phyloP scores from a whole-genome alignment of 1,284 basidiomycete species.

The Schizophyllum commune region DNA sequence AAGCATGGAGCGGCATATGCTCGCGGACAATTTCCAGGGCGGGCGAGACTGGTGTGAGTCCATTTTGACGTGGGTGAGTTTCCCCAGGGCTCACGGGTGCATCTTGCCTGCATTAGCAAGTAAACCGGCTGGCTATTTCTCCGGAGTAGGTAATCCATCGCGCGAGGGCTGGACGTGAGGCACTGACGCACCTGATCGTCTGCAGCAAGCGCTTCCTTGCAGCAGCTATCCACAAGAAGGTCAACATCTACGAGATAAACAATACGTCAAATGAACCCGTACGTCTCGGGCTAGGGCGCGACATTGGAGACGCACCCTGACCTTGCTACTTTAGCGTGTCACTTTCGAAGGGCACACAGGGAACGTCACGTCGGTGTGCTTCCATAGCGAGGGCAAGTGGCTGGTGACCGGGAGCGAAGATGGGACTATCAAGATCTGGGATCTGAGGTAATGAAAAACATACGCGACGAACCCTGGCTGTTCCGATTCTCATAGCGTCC shows the following conservation, averaged over 20 bases:
- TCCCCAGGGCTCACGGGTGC: conserved; percentile 1
- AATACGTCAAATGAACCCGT: conserved; percentile 74
- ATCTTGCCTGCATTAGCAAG: conserved; percentile 58
- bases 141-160: conserved; percentile 60
- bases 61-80: conserved; percentile 9
- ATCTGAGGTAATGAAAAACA: conserved; percentile 65
- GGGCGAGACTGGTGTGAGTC: conserved; percentile 73
- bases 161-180: not conserved
- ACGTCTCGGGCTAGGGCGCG: conserved; percentile 19
- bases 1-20: conserved; percentile 99
- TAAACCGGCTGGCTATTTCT: conserved; percentile 93
- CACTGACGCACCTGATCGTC: conserved; percentile 8
- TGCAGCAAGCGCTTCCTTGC: conserved; percentile 83
- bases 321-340: conserved; percentile 45
- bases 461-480: too few relatives aligned
- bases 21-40: conserved; percentile 86
- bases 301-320: too few relatives aligned
- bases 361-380: conserved; percentile 93
- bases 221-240: conserved; percentile 92
- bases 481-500: not conserved
- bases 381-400: conserved; percentile 98
- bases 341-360: conserved; percentile 90
- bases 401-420: conserved; percentile 97
- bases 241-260: conserved; percentile 84
- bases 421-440: conserved; percentile 98